phyloP scores from a whole-genome alignment of 1,284 basidiomycete species.

The Fomitopsis schrenkii region DNA sequence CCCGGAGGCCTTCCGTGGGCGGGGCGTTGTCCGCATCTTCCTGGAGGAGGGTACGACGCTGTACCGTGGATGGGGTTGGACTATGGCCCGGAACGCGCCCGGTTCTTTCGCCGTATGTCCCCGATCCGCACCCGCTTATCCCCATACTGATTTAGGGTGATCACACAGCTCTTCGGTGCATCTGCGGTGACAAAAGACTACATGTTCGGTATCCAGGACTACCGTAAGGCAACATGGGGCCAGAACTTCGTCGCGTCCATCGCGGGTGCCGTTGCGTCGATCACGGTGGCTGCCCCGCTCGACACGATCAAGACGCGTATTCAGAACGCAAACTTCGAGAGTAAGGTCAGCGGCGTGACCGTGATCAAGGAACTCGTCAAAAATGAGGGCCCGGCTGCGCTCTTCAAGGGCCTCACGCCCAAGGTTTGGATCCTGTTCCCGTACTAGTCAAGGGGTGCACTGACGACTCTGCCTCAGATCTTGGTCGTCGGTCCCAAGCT shows the following conservation, averaged over 20 bases:
- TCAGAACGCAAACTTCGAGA: slow-evolving; percentile 97
- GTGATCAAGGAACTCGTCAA: slow-evolving; percentile 87
- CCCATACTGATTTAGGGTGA: background rate
- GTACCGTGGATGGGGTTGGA: slow-evolving; percentile 99
- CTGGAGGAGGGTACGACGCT: slow-evolving; percentile 89
- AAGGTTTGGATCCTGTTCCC: slow-evolving; percentile 54
- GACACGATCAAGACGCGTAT: slow-evolving; percentile 97
- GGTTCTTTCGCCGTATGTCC: slow-evolving; percentile 86
- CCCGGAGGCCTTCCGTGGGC: slow-evolving; percentile 91
- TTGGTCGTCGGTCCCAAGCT: slow-evolving; percentile 97
- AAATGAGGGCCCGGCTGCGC: slow-evolving; percentile 82
- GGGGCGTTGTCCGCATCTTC: slow-evolving; percentile 88
- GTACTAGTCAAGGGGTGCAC: background rate
- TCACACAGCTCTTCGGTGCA: slow-evolving; percentile 86
- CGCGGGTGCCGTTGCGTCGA: slow-evolving; percentile 91
- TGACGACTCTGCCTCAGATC: slow-evolving; percentile 49
- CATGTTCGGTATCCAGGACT: slow-evolving; percentile 85
- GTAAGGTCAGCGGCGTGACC: slow-evolving; percentile 82
- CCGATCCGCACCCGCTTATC: background rate
- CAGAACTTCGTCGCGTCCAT: slow-evolving; percentile 97
- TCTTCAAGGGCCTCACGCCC: slow-evolving; percentile 97
- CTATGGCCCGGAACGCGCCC: slow-evolving; percentile 95
- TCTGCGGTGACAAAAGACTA: slow-evolving; percentile 95
- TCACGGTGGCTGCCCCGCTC: slow-evolving; percentile 93
- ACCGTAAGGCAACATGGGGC: slow-evolving; percentile 88